Evolutionary conservation across 163 green algal genomes (phyloP), one percentile per base, ranked within the genome.

Genomic region (Scenedesmus sp.): DNA sequence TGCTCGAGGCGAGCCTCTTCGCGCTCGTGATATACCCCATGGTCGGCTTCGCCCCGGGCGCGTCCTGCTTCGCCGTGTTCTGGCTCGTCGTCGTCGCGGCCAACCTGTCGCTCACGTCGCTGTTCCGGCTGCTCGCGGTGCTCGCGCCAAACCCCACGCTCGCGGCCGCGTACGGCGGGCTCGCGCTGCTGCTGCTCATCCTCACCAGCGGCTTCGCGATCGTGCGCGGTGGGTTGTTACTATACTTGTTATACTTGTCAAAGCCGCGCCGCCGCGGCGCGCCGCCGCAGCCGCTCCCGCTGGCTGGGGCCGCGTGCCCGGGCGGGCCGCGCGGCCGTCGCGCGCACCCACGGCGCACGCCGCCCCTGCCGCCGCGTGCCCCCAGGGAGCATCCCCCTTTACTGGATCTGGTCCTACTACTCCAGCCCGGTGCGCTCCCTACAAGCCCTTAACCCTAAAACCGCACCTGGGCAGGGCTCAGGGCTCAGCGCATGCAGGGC

Each of bases 201-300:
- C 78, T 91, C n/a, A 89, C 82, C 7, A 86, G 76, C n/a, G 91
- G 91, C n/a, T 95, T 93, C 65, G 75, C 91, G 63, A 88, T 96
- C 33, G 80, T 92, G 53, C 75, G 4, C n/a, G 22, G 11, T 76
- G 31, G 33, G 75, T 81, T n/a, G n/a, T 51, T n/a, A n/a, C n/a
- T n/a, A n/a, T n/a, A n/a, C n/a, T n/a, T n/a, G n/a, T n/a, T n/a
- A n/a, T n/a, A n/a, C n/a, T n/a, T n/a, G n/a, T n/a, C n/a, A n/a
- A n/a, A n/a, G n/a, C n/a, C n/a, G n/a, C n/a, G n/a, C n/a, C n/a
- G n/a, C n/a, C n/a, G n/a, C n/a, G n/a, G n/a, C n/a, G n/a, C n/a
- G n/a, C n/a, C n/a, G n/a, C n/a, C n/a, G n/a, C n/a, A n/a, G n/a
- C n/a, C n/a, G n/a, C n/a, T n/a, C n/a, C n/a, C n/a, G n/a, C n/a